Evolutionary conservation across 495 filamentous ascomycete genomes (phyloP), one percentile per base, ranked within the genome.

Genomic region (Hamigera avellanea): DNA sequence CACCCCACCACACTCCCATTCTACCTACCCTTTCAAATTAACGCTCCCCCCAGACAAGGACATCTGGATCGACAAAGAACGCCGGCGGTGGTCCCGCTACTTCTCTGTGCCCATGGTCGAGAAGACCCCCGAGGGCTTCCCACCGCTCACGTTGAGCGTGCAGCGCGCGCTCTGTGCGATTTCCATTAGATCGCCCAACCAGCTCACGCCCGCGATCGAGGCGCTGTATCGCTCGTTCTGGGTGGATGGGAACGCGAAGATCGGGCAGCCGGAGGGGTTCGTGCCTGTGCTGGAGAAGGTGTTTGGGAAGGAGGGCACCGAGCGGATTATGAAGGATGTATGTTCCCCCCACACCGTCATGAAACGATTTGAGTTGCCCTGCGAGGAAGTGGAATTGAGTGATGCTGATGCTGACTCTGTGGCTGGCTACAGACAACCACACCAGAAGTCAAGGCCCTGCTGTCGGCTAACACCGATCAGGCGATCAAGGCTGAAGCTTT

Each of bases 401-500:
- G n/a, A n/a, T n/a, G n/a, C 14, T 19, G 27, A 37, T 26, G 30
- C 37, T 33, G 35, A 39, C 30, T 10, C 9, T 16, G 2, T 2
- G 30, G 45, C n/a, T n/a, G n/a, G n/a, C n/a, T n/a, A 50, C 5
- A 63, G 61, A 31, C 63, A 37, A 44, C 27, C n/a, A 37, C 51
- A 14, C 33, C 66, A 7, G 70, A 75, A 19, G 63, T 65, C 34
- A 84, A 84, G 50, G 47, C 60, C 7, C 32, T 54, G 3, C 49
- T 86, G 32, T 46, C 35, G 0, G 46, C 57, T 16, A 78, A 78
- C 35, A 83, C 80, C 0, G 65, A 80, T 25, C 37, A 40, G 12
- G 73, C 76, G 2, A 69, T 84, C 31, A 58, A 48, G 16, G 58
- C 68, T 6, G 81, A 78, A 6, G 77, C 76, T 1, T 87, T 87